A percentile compares a stretch with the other conserved stretches of the same genome.
These are phyloP conservation scores for Abelmoschus esculentus DNA, from an alignment of 345 rosid species.

Conservation along the genomic window DNA sequence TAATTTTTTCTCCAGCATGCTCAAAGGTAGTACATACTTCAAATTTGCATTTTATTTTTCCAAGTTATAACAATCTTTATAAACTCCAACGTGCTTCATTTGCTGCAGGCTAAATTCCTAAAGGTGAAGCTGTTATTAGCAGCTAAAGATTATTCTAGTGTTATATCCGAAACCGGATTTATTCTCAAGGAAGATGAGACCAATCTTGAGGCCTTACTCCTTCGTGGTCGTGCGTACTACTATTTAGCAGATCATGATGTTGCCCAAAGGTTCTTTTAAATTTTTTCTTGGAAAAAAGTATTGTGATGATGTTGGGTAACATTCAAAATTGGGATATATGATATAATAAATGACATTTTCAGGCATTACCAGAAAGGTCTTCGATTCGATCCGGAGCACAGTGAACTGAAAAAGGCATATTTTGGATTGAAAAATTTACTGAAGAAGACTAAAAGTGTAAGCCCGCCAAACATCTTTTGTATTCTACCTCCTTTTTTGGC, in stretches of 20 bases:
- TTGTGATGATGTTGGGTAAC: neutral
- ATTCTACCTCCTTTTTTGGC: conserved; percentile 1
- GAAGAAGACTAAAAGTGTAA: conserved; percentile 91
- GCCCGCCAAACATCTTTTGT: conserved; percentile 15
- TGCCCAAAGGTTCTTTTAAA: conserved; percentile 59
- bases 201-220: conserved; percentile 79
- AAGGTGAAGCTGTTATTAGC: conserved; percentile 70
- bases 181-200: conserved; percentile 87
- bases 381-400: conserved; percentile 94
- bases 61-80: neutral
- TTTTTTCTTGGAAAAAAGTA: neutral
- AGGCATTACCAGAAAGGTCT: conserved; percentile 98
- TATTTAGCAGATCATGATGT: conserved; percentile 98
- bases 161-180: conserved; percentile 73
- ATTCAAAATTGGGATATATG: neutral
- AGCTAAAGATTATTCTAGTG: conserved; percentile 68
- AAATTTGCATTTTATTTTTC: neutral
- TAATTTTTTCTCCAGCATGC: conserved; percentile 92
- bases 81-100: conserved; percentile 7
- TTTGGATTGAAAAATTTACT: conserved; percentile 87
- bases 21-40: conserved; percentile 46
- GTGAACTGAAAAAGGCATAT: conserved; percentile 89
- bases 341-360: conserved; percentile 24
- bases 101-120: conserved; percentile 72
- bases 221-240: conserved; percentile 88